A percentile compares a stretch with the other conserved stretches of the same genome.
Evolutionary conservation across 495 filamentous ascomycete genomes (phyloP).

Genomic region (Trypethelium eluteriae): DNA sequence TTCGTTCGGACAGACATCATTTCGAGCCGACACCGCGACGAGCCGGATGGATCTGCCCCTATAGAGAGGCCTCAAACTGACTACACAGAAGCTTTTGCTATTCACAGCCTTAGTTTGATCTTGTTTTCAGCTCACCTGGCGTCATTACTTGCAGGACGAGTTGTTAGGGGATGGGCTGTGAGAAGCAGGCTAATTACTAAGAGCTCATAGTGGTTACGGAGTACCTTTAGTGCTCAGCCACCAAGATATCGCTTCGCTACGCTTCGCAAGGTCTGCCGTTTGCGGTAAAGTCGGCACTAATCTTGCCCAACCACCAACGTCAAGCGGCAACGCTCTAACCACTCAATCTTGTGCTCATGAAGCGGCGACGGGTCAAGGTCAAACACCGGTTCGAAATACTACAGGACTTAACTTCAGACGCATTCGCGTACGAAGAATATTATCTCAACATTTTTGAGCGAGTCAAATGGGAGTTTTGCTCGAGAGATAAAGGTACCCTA

Average conservation of each 20-base stretch:
- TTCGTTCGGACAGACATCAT: neutral
- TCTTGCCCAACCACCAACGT: neutral
- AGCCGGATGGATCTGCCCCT: neutral
- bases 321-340: neutral
- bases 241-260: constrained; percentile 3
- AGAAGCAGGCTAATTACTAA: too few species aligned
- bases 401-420: too few species aligned
- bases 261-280: constrained; percentile 10
- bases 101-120: constrained; percentile 1
- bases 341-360: neutral
- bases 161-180: too few species aligned
- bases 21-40: neutral
- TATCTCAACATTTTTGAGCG: too few species aligned
- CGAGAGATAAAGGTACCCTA: too few species aligned
- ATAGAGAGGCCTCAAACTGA: constrained; percentile 4
- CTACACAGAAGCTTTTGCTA: constrained; percentile 9
- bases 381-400: too few species aligned
- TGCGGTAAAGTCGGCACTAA: neutral
- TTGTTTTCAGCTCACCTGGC: constrained; percentile 1
- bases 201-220: too few species aligned
- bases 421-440: too few species aligned
- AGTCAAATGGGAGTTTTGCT: too few species aligned
- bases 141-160: too few species aligned
- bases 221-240: neutral
- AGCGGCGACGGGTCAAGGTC: neutral